Evolutionary conservation across 805 yeast species (phyloP).

Genomic region (Citeromyces matritensis): DNA sequence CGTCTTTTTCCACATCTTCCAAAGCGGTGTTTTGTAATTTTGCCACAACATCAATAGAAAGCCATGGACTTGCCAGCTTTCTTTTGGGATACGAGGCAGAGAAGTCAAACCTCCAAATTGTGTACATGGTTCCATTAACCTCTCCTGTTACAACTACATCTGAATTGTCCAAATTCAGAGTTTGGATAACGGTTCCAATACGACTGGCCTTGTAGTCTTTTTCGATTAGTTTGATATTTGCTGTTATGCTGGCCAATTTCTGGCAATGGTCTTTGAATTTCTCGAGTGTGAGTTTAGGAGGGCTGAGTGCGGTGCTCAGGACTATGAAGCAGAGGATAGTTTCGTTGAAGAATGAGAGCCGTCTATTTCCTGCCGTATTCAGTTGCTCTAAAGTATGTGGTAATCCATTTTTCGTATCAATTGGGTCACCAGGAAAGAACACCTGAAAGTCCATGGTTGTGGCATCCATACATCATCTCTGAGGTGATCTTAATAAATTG

Average conservation of each 20-base stretch:
- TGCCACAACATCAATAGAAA: not conserved
- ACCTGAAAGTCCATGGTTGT: conserved; percentile 1
- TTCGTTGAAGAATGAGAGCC: too few species aligned
- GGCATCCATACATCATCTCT: not conserved
- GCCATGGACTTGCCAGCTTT: conserved; percentile 3
- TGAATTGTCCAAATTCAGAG: too few species aligned
- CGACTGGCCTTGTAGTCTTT: too few species aligned
- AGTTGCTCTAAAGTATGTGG: not conserved
- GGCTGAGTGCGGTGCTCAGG: too few species aligned
- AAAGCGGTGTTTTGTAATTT: not conserved
- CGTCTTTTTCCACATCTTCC: not conserved
- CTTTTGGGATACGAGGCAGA: conserved; percentile 3
- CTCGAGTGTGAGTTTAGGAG: too few species aligned
- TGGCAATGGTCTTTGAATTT: too few species aligned
- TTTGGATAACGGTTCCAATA: too few species aligned
- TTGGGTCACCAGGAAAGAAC: conserved; percentile 1
- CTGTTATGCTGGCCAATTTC: too few species aligned
- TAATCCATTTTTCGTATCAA: not conserved
- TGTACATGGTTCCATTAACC: not conserved
- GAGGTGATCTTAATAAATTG: too few species aligned
- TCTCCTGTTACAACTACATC: too few species aligned
- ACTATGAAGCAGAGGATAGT: too few species aligned
- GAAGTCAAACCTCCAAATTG: conserved; percentile 4
- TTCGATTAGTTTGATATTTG: too few species aligned
- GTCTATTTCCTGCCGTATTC: not conserved